phyloP scores from a whole-genome alignment of 139 green algal genomes.

The Chlorella sp. region DNA sequence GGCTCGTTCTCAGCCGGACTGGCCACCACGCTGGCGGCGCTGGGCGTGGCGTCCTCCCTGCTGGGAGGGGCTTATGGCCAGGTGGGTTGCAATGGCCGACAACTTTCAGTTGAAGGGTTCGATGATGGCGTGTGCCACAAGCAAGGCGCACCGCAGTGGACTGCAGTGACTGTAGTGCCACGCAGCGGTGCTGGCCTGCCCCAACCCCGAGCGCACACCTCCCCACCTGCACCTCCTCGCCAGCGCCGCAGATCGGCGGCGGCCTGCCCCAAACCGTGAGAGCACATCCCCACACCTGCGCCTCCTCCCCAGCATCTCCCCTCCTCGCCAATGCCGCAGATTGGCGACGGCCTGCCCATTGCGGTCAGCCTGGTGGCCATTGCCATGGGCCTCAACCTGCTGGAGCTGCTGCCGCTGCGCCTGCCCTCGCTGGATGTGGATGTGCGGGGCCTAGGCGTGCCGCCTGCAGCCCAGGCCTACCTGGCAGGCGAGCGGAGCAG shows the following conservation, averaged over 20 bases:
- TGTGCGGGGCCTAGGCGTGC: slow-evolving; percentile 53
- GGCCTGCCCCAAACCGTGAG: background rate
- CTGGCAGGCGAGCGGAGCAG: slow-evolving; percentile 43
- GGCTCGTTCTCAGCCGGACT: slow-evolving; percentile 84
- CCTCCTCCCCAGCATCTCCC: too few relatives aligned
- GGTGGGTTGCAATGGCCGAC: slow-evolving; percentile 26
- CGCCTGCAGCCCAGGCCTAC: slow-evolving; percentile 78
- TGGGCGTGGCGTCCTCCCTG: slow-evolving; percentile 78
- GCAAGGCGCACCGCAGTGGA: background rate
- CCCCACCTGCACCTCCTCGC: background rate
- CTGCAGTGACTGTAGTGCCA: too few relatives aligned
- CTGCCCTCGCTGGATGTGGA: slow-evolving; percentile 88
- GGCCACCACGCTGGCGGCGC: slow-evolving; percentile 83
- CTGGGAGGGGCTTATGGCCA: slow-evolving; percentile 89
- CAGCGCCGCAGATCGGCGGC: too few relatives aligned
- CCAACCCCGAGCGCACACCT: background rate
- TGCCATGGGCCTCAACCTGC: slow-evolving; percentile 94
- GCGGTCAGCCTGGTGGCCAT: slow-evolving; percentile 80
- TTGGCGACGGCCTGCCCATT: slow-evolving; percentile 43
- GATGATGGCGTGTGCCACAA: background rate
- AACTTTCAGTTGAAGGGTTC: too few relatives aligned
- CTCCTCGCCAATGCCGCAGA: background rate
- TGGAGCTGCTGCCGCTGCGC: slow-evolving; percentile 82
- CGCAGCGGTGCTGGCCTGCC: background rate
- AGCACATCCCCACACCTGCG: background rate